Evolutionary conservation across 192 early-diverging fungal genomes (phyloP), one percentile per base, ranked within the genome.

Genomic region (Dispira simplex): DNA sequence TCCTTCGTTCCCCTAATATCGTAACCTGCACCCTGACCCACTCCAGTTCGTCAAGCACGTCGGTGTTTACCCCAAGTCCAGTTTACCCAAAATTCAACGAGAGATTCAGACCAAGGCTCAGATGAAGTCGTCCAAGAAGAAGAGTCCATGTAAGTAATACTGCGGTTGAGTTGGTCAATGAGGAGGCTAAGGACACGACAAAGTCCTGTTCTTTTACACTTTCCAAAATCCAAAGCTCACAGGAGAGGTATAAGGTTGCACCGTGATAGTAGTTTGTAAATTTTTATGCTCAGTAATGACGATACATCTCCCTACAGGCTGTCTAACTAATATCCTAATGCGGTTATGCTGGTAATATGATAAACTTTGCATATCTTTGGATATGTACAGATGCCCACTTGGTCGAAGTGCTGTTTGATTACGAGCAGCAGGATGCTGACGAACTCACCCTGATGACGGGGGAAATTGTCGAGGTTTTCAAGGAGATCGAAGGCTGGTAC

Each of bases 401-500:
- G 8, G 59, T 62, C 39, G 59, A 62, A 62, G 59, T 62, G 13
- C 59, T 62, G 39, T 62, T 62, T 44, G 63, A 63, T 27, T 88
- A 80, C 46, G 78, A 76, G 47, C 83, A 81, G 43, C 71, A 75
- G 43, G 77, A 79, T 58, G 76, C 81, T 20, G 86, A 85, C 64
- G 86, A 88, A 64, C 55, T 88, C 63, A 67, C 73, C 54, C 72
- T 88, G 57, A 63, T 72, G 47, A 70, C 72, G 10, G 83, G 77
- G 62, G 83, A 85, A 43, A 64, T 73, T 44, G 73, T 88, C 21
- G 75, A 70, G 20, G 77, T 88, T 11, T 75, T 76, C 13, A 74
- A 79, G 60, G 73, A 76, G 47, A 73, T 78, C 25, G 79, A 83
- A 46, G 82, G 80, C 62, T 90, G 85, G 81, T 82, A 75, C 72